Percentiles rank a stretch among this genome's conserved stretches.
Conservation (phyloP, 768 basidiomycete species). For the Suillus ampliporus region DNA sequence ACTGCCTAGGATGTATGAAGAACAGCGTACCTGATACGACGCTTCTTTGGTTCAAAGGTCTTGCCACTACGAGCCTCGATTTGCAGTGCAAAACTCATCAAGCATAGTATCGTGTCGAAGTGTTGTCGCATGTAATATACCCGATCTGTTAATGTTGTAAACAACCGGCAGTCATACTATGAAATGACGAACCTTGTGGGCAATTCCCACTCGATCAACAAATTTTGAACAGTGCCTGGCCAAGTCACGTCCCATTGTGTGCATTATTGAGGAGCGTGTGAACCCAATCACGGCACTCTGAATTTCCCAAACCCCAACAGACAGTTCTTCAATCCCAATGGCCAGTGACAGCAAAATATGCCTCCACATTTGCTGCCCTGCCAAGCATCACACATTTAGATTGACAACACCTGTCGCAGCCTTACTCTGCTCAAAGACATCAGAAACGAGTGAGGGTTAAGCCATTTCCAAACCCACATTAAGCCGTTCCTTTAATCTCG, state of each 20-base stretch:
- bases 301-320: conserved; percentile 32
- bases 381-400: conserved; percentile 45
- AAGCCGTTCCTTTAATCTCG: conserved; percentile 16
- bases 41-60: conserved; percentile 4
- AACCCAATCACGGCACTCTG: conserved; percentile 42
- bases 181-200: conserved; percentile 27
- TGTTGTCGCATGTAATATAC: conserved; percentile 45
- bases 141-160: conserved; percentile 33
- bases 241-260: conserved; percentile 43
- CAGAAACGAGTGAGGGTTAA: background rate
- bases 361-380: conserved; percentile 37
- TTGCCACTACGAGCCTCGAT: background rate
- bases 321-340: conserved; percentile 22
- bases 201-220: conserved; percentile 30
- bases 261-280: conserved; percentile 37
- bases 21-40: conserved; percentile 13
- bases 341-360: conserved; percentile 43
- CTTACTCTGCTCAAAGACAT: conserved; percentile 15
- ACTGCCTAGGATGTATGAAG: no score
- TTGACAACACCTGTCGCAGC: conserved; percentile 27
- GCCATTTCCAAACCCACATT: conserved; percentile 21
- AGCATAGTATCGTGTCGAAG: conserved; percentile 31
- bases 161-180: no score
- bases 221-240: conserved; percentile 46
- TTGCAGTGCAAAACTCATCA: conserved; percentile 23